Conservation (phyloP, 257 asterid species). For the Capsicum rhomboideum region DNA sequence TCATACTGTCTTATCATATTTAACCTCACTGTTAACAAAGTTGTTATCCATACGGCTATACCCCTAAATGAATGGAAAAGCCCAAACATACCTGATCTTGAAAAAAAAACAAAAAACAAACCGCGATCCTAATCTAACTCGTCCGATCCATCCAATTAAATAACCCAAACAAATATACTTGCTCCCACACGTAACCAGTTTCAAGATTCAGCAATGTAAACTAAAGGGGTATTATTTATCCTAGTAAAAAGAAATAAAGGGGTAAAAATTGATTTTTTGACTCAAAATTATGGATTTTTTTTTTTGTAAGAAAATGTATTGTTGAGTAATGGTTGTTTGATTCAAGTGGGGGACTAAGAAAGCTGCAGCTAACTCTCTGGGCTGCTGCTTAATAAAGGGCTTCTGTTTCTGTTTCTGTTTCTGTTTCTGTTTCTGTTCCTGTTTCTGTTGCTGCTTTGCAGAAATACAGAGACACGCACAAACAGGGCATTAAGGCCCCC, state of each 20-base stretch:
- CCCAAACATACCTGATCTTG: no score
- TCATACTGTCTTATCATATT: no score
- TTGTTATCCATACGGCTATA: no score
- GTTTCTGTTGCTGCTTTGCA: conserved; percentile 8
- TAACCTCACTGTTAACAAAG: no score
- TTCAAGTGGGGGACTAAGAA: background rate
- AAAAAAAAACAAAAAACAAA: no score
- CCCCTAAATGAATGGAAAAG: no score
- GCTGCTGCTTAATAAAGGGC: conserved; percentile 2
- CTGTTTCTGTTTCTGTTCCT: background rate
- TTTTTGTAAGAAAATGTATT: background rate
- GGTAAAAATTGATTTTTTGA: background rate
- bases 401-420: background rate
- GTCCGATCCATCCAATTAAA: no score
- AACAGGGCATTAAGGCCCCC: conserved; percentile 39
- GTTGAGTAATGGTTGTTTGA: conserved; percentile 26
- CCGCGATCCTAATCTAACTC: no score
- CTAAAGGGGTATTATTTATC: no score
- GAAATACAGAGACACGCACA: conserved; percentile 16
- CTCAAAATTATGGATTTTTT: background rate
- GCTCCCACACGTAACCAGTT: no score
- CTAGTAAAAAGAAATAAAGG: background rate
- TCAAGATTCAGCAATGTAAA: no score
- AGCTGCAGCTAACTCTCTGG: background rate
- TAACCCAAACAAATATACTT: no score